These are phyloP conservation scores for Pythium dissotocum DNA, from an alignment of 352 stramenopile species.

Conservation along the genomic window DNA sequence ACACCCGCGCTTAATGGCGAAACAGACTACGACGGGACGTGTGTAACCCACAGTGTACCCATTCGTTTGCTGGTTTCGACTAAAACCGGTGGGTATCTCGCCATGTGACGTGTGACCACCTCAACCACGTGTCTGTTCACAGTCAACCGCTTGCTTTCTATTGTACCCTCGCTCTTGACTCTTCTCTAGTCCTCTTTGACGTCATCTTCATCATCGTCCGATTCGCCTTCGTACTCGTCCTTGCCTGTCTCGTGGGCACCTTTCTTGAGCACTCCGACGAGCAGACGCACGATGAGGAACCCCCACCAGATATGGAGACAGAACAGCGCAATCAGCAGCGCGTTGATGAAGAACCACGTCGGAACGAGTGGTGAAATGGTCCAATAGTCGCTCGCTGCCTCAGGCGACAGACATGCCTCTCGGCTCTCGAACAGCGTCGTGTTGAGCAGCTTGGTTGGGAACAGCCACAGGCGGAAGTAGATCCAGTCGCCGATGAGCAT, in stretches of 20 bases:
- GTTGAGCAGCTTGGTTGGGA: conserved; percentile 80
- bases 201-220: conserved; percentile 72
- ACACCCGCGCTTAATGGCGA: too few relatives aligned
- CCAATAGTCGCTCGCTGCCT: conserved; percentile 67
- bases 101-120: too few relatives aligned
- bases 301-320: conserved; percentile 87
- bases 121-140: too few relatives aligned
- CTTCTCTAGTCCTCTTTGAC: conserved; percentile 26
- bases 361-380: conserved; percentile 71
- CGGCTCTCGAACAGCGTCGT: conserved; percentile 72
- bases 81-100: too few relatives aligned
- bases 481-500: conserved; percentile 66
- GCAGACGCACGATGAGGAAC: conserved; percentile 68
- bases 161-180: too few relatives aligned
- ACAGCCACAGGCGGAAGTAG: conserved; percentile 88
- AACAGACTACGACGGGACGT: too few relatives aligned
- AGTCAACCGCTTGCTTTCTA: too few relatives aligned
- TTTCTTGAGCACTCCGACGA: conserved; percentile 70
- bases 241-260: conserved; percentile 77
- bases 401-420: conserved; percentile 73
- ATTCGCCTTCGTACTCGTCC: conserved; percentile 86
- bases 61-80: too few relatives aligned
- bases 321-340: conserved; percentile 73
- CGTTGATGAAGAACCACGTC: conserved; percentile 84
- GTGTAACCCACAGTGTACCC: too few relatives aligned